Evolutionary conservation across 2,329 filamentous ascomycete genomes (phyloP).

Genomic region (Elsinoe arachidis): DNA sequence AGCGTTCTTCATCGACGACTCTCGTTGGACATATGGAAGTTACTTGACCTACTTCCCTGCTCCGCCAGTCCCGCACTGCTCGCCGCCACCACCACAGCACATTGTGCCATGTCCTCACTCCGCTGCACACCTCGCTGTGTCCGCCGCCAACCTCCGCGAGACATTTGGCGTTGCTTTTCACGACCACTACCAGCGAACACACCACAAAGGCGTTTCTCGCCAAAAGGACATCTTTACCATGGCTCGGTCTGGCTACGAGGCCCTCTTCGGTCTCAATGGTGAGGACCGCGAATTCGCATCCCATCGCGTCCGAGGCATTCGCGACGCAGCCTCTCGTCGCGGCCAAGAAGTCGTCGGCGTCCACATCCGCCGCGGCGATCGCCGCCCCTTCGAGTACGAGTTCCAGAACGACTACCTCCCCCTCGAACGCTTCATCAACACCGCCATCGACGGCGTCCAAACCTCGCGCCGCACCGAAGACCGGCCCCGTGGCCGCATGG

Average conservation of each 20-base stretch:
- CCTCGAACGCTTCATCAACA: slow-evolving; percentile 55
- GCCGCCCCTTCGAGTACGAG: slow-evolving; percentile 71
- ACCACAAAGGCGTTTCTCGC: slow-evolving; percentile 29
- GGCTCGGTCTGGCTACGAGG: slow-evolving; percentile 60
- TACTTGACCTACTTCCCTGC: slow-evolving; percentile 64
- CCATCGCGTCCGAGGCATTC: slow-evolving; percentile 50
- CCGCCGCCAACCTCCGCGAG: slow-evolving; percentile 55
- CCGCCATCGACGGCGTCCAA: slow-evolving; percentile 38
- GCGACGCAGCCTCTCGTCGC: slow-evolving; percentile 35
- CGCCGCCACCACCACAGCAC: slow-evolving; percentile 62
- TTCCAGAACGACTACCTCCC: slow-evolving; percentile 73
- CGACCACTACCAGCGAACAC: slow-evolving; percentile 27
- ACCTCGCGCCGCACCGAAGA: neutral
- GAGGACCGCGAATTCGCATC: slow-evolving; percentile 59
- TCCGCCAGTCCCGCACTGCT: slow-evolving; percentile 57
- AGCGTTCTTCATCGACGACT: slow-evolving; percentile 77
- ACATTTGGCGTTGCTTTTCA: slow-evolving; percentile 55
- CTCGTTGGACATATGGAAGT: slow-evolving; percentile 69
- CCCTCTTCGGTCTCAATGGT: slow-evolving; percentile 59
- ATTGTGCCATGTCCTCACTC: slow-evolving; percentile 72
- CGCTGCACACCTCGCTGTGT: slow-evolving; percentile 66
- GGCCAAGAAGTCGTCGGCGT: slow-evolving; percentile 57
- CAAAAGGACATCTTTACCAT: slow-evolving; percentile 57
- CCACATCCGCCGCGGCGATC: slow-evolving; percentile 73
- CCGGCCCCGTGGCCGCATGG: neutral